Evolutionary conservation across 768 basidiomycete genomes (phyloP), one percentile per base, ranked within the genome.

Genomic region (Russula vinacea): DNA sequence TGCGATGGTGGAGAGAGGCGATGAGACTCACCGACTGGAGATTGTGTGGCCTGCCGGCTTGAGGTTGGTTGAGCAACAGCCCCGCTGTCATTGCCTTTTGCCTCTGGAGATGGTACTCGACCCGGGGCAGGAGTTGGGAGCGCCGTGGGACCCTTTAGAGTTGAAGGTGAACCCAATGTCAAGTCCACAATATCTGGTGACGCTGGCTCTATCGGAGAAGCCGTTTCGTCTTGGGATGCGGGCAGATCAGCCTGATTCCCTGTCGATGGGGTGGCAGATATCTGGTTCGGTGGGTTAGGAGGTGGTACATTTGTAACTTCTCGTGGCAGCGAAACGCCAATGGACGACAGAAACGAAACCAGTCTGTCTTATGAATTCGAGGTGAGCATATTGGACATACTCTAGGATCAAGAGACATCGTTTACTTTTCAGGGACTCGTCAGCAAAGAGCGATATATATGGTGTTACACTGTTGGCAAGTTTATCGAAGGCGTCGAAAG

Each of bases 401-500:
- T 4, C 6, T 22, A 22, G 54, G 29, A 56, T 52, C 32, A 61
- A 47, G 40, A 60, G n/a, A 60, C 11, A 33, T 22, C 39, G 47
- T 59, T 2, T 65, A 65, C 64, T 57, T 3, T 32, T 56, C 53
- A 61, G 14, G n/a, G 47, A 14, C 37, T 22, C 6, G 47, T 55
- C 33, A 4, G 26, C 45, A 39, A 65, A 65, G 4, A 29, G 54
- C 32, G 7, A 13, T 9, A 61, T 0, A 40, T 56, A 56, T 29
- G 59, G 59, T 6, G 17, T 17, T 32, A 65, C 60, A 24, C 55
- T 65, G 17, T 56, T 56, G 32, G 29, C 55, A 11, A 65, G 64
- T 37, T 39, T 17, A 19, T 61, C 55, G 32, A 65, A 65, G 16
- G 54, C 64, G 4, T 56, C 55, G 35, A 65, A 56, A 65, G 60